Evolutionary conservation across 805 yeast genomes (phyloP), one percentile per base, ranked within the genome.

Genomic region (Candida chilensis): DNA sequence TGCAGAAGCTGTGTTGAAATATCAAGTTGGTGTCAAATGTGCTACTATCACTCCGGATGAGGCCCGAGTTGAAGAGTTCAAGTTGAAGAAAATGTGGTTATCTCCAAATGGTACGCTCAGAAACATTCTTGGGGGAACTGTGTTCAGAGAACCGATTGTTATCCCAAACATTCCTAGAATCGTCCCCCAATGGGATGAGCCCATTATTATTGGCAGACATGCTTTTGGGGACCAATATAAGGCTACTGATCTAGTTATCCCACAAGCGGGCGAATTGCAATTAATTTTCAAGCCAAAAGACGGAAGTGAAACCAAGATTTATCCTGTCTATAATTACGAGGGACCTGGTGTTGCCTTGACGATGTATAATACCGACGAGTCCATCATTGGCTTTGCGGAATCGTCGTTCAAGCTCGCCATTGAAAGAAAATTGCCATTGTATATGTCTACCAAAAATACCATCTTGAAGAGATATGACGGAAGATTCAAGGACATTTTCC

Each of bases 31-130:
- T 18, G 85, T 90, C 45, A 90, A 90, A 64, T 90, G 97, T 65
- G 97, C 97, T 34, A 90, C 97, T 31, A 90, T 90, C 55, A 90
- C 97, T n/a, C 96, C 97, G 5, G 95, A 85, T 52, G 97, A 90
- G 64, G 92, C 85, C 28, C 77, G 97, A 48, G 96, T 90, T 31
- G 66, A 83, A 57, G 97, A 90, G 59, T 90, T 86, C 59, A 64
- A 71, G 33, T 71, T 90, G 57, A 87, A 90, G 65, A 82, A 87
- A 57, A 90, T 90, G 97, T 90, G 96, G 96, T 70, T 81, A 36
- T 85, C 95, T 11, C 97, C 97, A 40, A 90, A 90, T 60, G 97
- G 97, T 37, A 90, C 97, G 30, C 84, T 90, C 54, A 79, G 97
- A 63, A 90, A 90, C 65, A 80, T 90, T 38, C 66, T 90, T 37